Conservation (phyloP, 208 protist species). For the Giardia duodenalis region DNA sequence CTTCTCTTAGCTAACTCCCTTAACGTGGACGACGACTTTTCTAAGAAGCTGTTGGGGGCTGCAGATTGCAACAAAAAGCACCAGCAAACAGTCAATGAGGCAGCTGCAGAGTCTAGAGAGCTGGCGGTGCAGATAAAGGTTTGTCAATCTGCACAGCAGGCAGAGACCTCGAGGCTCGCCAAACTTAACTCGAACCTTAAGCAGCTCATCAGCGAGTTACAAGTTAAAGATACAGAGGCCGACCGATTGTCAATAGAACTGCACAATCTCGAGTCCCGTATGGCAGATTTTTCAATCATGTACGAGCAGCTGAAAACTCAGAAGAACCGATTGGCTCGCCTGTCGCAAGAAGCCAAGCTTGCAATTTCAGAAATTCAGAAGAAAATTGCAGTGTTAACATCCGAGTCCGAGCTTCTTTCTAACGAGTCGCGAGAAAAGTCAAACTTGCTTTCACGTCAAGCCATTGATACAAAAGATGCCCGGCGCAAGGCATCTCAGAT, state of each 20-base stretch:
- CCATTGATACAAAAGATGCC: constrained; percentile 13
- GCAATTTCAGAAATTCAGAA: neutral
- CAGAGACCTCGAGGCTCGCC: neutral
- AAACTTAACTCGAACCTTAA: neutral
- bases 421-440: neutral
- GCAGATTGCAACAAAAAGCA: neutral
- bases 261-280: neutral
- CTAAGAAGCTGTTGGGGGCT: neutral
- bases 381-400: constrained; percentile 18
- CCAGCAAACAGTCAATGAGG: neutral
- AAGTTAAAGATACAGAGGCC: constrained; percentile 25
- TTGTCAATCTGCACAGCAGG: neutral
- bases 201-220: neutral
- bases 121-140: neutral
- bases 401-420: constrained; percentile 1
- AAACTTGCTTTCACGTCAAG: neutral
- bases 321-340: constrained; percentile 3
- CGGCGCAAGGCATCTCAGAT: neutral
- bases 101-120: neutral
- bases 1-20: neutral
- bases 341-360: constrained; percentile 19
- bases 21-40: neutral
- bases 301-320: constrained; percentile 19
- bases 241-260: neutral
- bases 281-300: neutral